Base-by-base conservation (phyloP, 805 yeast species). In the Saccharomycopsis capsularis region DNA sequence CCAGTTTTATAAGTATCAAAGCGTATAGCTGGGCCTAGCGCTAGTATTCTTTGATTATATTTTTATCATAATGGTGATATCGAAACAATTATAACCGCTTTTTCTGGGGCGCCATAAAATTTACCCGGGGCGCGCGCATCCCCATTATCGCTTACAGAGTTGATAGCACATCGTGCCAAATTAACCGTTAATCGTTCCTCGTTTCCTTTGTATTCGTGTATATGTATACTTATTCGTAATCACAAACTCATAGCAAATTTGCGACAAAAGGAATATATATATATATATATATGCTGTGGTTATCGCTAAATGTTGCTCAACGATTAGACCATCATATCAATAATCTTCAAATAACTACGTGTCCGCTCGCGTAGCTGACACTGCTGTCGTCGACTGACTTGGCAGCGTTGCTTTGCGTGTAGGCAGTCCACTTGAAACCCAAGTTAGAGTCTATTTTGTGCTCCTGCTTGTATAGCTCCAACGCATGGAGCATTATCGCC, bases 351-450 rank as follows among this genome's bases (percentile, higher is more conserved):
- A 50, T 18, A 15, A 39, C 38, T n/a, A 73, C 82, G 59, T 76
- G 83, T 0, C 91, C 96, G 41, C 91, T 76, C 1, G 91, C 95
- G 64, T 91, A 91, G 51, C 95, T 85, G n/a, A 91, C 98, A 63
- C 95, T 85, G 54, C 85, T 81, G 39, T 89, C 96, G 25, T 57
- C 48, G 1, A 67, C 56, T 16, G 61, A 59, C 0, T 56, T 55
- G 1, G 73, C 91, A 9, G 63, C 60, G 43, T 79, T 76, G 60
- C 95, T 85, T 64, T 91, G 97, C 0, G 82, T 68, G 60, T 91
- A 91, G 0, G 84, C 85, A 13, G 82, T 69, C 95, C 96, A 88
- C 24, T 74, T 56, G 56, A 88, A 76, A 3, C 55, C 62, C 0
- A 63, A 65, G 36, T 57, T 56, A n/a, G 59, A 46, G 3, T 50